Evolutionary conservation across 768 basidiomycete species (phyloP), one percentile per base, ranked within the genome.

Genomic region (Boletellus sp.): DNA sequence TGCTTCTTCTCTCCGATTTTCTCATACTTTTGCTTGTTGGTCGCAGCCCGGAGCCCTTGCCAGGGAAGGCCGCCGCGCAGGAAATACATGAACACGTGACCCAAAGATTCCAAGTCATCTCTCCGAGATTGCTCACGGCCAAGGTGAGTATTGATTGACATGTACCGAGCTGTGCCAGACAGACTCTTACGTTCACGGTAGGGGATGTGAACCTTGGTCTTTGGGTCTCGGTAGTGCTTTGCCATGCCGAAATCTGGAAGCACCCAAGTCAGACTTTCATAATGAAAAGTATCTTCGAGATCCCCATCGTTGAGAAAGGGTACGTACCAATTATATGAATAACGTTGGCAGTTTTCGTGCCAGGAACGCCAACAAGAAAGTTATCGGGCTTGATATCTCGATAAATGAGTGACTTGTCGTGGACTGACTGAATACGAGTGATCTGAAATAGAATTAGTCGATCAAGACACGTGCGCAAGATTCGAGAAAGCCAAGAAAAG

Each of bases 1-100:
- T 98, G 95, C 73, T 93, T 99, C 80, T 97, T 98, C 75, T 96
- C 96, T 42, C 95, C 96, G 58, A 99, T 99, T 76, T 98, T 98
- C 72, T 99, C 96, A 67, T 99, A 99, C 74, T 98, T 98, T 70
- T 98, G 95, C 74, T 98, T 98, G 78, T 99, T 98, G 2, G 95
- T 99, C 9, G 94, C 94, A 19, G 95, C 96, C 63, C 94, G 84
- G 54, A 99, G 76, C 40, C 95, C 95, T 68, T 99, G 95, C 95
- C 95, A 99, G 23, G 95, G 95, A 48, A 99, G 78, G 17, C 94
- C 93, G 22, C 95, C 95, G 5, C 95, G 81, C 59, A 99, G 70
- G 70, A 99, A 99, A 70, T 99, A 99, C 90, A 99, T 97, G 75
- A 98, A 98, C 39, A 99, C 96, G 68, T 99, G 96, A 0, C 96